Evolutionary conservation across 2,329 filamentous ascomycete genomes (phyloP).

Genomic region (Onygenales sp.): DNA sequence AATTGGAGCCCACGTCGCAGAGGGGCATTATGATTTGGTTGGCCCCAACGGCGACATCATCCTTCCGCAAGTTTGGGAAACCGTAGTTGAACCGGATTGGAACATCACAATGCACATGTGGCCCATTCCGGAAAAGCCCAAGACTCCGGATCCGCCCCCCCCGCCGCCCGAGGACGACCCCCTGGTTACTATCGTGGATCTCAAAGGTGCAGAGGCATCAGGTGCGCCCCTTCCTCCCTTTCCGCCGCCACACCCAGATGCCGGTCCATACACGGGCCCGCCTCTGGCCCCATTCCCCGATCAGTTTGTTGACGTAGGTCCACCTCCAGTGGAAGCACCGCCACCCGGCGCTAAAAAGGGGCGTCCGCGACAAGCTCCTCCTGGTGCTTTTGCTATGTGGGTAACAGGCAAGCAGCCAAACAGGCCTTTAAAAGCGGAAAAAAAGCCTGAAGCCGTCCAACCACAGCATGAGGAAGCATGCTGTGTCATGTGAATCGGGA

Average conservation of each 20-base stretch:
- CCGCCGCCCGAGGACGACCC: constrained; percentile 15
- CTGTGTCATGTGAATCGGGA: constrained; percentile 21
- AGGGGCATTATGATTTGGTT: constrained; percentile 71
- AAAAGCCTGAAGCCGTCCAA: constrained; percentile 34
- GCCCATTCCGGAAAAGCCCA: constrained; percentile 48
- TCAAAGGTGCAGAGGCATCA: constrained; percentile 25
- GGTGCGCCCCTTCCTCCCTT: constrained; percentile 18
- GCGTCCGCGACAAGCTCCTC: constrained; percentile 17
- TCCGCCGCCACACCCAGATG: constrained; percentile 10
- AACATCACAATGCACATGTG: constrained; percentile 59
- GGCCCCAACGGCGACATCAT: constrained; percentile 76
- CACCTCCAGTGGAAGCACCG: constrained; percentile 4
- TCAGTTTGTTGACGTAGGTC: constrained; percentile 6
- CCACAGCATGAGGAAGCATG: constrained; percentile 21
- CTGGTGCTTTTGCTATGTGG: constrained; percentile 34
- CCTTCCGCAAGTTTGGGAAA: constrained; percentile 72
- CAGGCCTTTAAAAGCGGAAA: constrained; percentile 36
- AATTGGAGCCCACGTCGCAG: constrained; percentile 64
- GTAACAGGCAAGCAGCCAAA: constrained; percentile 26
- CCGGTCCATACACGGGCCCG: constrained; percentile 2
- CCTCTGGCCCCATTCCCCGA: constrained; percentile 9
- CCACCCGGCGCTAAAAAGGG: constrained; percentile 24
- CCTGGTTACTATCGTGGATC: constrained; percentile 14
- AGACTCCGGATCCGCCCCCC: constrained; percentile 28
- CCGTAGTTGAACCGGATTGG: constrained; percentile 70